Evolutionary conservation across 176 grass and related monocot species (phyloP).

Genomic region (Aegilops bicornis): DNA sequence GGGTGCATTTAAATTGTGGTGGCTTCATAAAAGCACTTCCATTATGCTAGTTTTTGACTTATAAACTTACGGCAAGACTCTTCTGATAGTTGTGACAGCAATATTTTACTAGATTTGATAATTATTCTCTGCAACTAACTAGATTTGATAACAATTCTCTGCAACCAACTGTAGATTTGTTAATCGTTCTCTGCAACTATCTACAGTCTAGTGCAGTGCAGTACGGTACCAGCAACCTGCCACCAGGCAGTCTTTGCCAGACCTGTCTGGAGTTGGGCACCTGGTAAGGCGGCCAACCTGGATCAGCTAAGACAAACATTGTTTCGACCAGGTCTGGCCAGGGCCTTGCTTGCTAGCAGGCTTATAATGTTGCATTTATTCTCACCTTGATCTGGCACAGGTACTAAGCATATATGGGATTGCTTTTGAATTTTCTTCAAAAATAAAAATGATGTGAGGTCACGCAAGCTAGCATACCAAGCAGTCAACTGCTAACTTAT

Average conservation of each 20-base stretch:
- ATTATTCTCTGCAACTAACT: slow-evolving; percentile 15
- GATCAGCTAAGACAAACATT: not conserved
- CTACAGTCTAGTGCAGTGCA: not conserved
- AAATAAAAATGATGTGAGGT: not conserved
- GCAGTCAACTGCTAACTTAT: not conserved
- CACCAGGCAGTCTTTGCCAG: not conserved
- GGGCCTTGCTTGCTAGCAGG: slow-evolving; percentile 4
- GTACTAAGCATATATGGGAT: not conserved
- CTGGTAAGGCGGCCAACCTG: not conserved
- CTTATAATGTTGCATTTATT: not conserved
- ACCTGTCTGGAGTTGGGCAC: not conserved
- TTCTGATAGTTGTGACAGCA: slow-evolving; percentile 8
- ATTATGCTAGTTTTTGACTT: not conserved
- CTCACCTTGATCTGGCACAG: not conserved
- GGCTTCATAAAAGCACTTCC: not conserved
- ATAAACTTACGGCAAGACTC: not conserved
- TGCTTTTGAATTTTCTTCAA: not conserved
- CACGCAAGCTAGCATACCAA: slow-evolving; percentile 12
- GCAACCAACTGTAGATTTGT: slow-evolving; percentile 3
- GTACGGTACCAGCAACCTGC: not conserved
- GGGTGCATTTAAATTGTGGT: not conserved
- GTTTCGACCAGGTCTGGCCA: not conserved
- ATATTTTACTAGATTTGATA: not conserved
- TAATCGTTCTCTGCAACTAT: slow-evolving; percentile 13
- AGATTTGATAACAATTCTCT: slow-evolving; percentile 13